These are phyloP conservation scores for Pichiaceae sp. DNA, from an alignment of 1,139 yeast species.

Conservation along the genomic window DNA sequence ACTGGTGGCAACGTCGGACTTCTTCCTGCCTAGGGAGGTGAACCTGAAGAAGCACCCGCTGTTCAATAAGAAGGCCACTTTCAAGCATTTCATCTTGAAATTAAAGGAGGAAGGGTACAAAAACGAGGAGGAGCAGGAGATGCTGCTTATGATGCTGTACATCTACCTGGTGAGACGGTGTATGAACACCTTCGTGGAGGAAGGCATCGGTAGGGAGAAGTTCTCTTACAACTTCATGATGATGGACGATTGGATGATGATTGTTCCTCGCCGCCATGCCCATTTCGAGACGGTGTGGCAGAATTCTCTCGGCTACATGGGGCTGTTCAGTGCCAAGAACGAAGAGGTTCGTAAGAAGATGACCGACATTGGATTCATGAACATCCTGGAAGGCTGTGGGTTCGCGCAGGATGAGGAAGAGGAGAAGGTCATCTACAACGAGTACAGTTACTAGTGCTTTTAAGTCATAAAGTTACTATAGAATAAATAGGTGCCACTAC, in stretches of 20 bases:
- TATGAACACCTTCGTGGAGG: slow-evolving; percentile 54
- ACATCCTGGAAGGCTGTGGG: slow-evolving; percentile 52
- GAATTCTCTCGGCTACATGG: slow-evolving; percentile 76
- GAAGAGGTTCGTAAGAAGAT: slow-evolving; percentile 39
- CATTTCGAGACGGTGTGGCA: slow-evolving; percentile 40
- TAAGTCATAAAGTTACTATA: too few relatives aligned
- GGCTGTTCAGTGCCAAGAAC: slow-evolving; percentile 69
- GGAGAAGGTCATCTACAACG: slow-evolving; percentile 30
- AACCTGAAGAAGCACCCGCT: slow-evolving; percentile 45
- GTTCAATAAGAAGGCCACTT: slow-evolving; percentile 53
- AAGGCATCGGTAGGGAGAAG: slow-evolving; percentile 23
- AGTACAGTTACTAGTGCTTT: slow-evolving; percentile 31
- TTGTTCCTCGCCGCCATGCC: slow-evolving; percentile 66
- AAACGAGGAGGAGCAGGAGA: slow-evolving; percentile 38
- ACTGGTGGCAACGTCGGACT: slow-evolving; percentile 37
- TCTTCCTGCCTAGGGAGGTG: slow-evolving; percentile 41
- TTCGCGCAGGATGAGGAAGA: slow-evolving; percentile 45
- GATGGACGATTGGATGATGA: slow-evolving; percentile 75
- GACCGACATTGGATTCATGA: slow-evolving; percentile 33
- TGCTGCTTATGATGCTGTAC: slow-evolving; percentile 54
- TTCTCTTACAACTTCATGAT: slow-evolving; percentile 74
- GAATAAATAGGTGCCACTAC: background rate
- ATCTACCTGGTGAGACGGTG: slow-evolving; percentile 64
- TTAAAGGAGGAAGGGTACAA: slow-evolving; percentile 37
- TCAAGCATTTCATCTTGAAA: slow-evolving; percentile 74